Conservation (phyloP, 805 yeast genomes). For the Clavispora santaluciae region DNA sequence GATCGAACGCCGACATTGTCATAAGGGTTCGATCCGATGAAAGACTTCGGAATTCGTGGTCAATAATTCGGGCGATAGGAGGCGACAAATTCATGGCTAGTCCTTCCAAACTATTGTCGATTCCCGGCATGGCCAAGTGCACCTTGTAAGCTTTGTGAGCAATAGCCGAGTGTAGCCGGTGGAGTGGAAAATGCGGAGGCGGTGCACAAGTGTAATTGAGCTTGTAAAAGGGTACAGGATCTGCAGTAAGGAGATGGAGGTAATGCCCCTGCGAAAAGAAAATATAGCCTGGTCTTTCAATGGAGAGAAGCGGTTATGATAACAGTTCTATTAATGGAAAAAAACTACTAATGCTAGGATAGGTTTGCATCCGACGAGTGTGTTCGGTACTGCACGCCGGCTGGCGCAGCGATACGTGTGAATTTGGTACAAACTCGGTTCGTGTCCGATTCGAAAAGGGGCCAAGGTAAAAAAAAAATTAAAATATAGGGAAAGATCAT, state of each 20-base stretch:
- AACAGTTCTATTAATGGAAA: background rate
- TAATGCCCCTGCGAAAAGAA: too few relatives aligned
- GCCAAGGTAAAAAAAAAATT: too few relatives aligned
- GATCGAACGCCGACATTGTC: constrained; percentile 34
- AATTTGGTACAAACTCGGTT: too few relatives aligned
- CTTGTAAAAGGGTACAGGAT: too few relatives aligned
- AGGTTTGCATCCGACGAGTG: background rate
- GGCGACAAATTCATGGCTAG: too few relatives aligned
- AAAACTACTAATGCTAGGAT: background rate
- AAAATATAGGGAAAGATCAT: too few relatives aligned
- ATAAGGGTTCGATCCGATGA: constrained; percentile 29
- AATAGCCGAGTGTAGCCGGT: background rate
- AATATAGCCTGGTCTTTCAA: too few relatives aligned
- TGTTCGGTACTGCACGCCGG: background rate
- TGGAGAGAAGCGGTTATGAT: too few relatives aligned
- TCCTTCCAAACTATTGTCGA: too few relatives aligned
- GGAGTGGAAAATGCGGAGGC: background rate
- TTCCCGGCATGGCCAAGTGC: background rate
- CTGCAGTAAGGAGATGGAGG: too few relatives aligned
- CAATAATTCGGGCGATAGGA: constrained; percentile 16
- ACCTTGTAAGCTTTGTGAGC: background rate
- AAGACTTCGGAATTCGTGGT: constrained; percentile 32
- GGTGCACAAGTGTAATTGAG: background rate
- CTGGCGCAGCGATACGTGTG: background rate
- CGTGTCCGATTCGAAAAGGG: too few relatives aligned